Evolutionary conservation across 441 rosid species (phyloP).

Genomic region (Pelargonium fulgidum): DNA sequence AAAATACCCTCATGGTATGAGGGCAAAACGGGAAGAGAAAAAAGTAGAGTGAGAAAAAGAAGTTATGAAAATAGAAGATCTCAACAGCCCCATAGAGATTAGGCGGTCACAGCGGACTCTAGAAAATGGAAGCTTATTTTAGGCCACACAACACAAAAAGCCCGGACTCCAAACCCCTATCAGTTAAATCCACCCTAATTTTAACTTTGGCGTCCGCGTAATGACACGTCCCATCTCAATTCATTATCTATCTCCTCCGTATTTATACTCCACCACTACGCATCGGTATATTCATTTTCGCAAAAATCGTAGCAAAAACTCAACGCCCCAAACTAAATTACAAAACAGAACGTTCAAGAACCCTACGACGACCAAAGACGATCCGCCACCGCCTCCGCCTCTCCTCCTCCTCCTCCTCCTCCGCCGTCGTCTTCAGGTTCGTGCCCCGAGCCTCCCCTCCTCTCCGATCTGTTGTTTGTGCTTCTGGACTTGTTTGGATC

Average conservation of each 20-base stretch:
- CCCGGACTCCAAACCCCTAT: not conserved
- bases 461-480: not conserved
- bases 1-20: too few species aligned
- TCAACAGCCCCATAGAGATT: not conserved
- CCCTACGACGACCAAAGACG: not conserved
- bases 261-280: conserved; percentile 3
- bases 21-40: not conserved
- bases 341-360: too few species aligned
- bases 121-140: conserved; percentile 2
- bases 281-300: conserved; percentile 7
- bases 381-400: not conserved
- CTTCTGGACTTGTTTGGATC: not conserved
- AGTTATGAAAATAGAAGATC: not conserved
- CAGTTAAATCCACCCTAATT: conserved; percentile 6
- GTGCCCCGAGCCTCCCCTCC: not conserved
- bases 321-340: too few species aligned
- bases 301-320: not conserved
- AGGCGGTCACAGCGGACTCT: not conserved
- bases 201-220: not conserved
- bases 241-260: not conserved
- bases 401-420: not conserved
- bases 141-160: not conserved
- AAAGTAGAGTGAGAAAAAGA: not conserved
- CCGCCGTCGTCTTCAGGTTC: not conserved
- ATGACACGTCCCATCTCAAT: not conserved